Conservation (phyloP, 257 asterid species). For the Perilla frutescens region DNA sequence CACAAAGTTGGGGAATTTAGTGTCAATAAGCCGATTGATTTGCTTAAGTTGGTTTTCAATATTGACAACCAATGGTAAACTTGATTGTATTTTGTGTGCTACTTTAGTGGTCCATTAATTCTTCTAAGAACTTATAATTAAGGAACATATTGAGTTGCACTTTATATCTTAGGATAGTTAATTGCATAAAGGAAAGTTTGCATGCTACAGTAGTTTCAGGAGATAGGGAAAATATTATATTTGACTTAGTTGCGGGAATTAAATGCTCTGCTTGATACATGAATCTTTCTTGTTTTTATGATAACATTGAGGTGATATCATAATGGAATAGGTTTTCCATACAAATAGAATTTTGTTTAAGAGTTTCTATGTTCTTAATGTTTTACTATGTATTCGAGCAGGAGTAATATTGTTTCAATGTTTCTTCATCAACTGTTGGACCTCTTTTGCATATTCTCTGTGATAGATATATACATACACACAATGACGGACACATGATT, state of each 20-base stretch:
- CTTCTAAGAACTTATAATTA: too few relatives aligned
- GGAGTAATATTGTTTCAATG: background rate
- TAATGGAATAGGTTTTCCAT: background rate
- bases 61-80: too few relatives aligned
- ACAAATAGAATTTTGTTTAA: background rate
- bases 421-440: conserved; percentile 7
- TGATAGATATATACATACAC: too few relatives aligned
- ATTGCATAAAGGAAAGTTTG: background rate
- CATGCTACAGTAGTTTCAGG: conserved; percentile 11
- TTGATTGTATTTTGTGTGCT: too few relatives aligned
- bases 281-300: background rate
- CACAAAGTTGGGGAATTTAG: too few relatives aligned
- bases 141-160: background rate
- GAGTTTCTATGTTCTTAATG: background rate
- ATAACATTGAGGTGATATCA: background rate
- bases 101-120: too few relatives aligned
- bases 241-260: background rate
- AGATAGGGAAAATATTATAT: background rate
- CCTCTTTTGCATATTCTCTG: background rate
- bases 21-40: too few relatives aligned
- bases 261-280: conserved; percentile 12
- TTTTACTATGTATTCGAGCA: background rate
- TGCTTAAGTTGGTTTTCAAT: too few relatives aligned
- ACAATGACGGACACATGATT: too few relatives aligned
- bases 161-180: conserved; percentile 21